A percentile compares a stretch with the other conserved stretches of the same genome.
phyloP scores from a whole-genome alignment of 1,284 basidiomycete genomes.

The Marasmius oreades region DNA sequence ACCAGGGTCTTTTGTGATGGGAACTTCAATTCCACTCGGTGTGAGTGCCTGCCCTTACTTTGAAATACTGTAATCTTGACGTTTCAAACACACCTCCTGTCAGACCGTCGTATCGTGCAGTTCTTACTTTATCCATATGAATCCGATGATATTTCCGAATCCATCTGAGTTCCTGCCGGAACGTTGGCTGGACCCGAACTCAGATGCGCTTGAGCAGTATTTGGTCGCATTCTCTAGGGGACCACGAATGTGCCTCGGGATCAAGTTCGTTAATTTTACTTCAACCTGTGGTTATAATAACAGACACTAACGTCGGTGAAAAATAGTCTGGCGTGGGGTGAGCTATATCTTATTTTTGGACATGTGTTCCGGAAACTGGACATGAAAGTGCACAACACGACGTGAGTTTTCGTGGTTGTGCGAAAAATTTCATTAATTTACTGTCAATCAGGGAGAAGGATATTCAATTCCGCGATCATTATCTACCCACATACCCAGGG shows the following conservation, averaged over 20 bases:
- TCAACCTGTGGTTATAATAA: no score
- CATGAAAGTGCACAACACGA: slow-evolving; percentile 13
- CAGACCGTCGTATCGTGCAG: slow-evolving; percentile 24
- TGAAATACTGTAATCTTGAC: neutral
- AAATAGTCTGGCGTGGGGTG: slow-evolving; percentile 25
- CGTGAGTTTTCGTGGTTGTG: neutral
- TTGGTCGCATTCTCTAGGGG: slow-evolving; percentile 31
- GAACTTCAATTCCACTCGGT: slow-evolving; percentile 18
- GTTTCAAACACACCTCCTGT: neutral
- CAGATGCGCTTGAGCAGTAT: slow-evolving; percentile 21
- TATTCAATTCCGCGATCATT: neutral
- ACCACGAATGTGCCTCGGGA: slow-evolving; percentile 23
- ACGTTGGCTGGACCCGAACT: slow-evolving; percentile 22
- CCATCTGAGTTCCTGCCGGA: slow-evolving; percentile 26
- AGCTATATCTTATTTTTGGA: slow-evolving; percentile 25
- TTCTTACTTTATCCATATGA: slow-evolving; percentile 18
- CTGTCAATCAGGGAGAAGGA: neutral
- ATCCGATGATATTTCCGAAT: slow-evolving; percentile 18
- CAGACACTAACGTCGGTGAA: no score
- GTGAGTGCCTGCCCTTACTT: slow-evolving; percentile 15
- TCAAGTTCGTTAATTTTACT: neutral
- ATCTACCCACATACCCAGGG: neutral
- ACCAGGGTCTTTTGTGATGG: slow-evolving; percentile 15
- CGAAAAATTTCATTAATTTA: neutral
- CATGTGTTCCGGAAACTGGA: slow-evolving; percentile 24